Base-by-base conservation (phyloP, 2,329 filamentous ascomycete genomes). In the Tolypocladium endophyticum region DNA sequence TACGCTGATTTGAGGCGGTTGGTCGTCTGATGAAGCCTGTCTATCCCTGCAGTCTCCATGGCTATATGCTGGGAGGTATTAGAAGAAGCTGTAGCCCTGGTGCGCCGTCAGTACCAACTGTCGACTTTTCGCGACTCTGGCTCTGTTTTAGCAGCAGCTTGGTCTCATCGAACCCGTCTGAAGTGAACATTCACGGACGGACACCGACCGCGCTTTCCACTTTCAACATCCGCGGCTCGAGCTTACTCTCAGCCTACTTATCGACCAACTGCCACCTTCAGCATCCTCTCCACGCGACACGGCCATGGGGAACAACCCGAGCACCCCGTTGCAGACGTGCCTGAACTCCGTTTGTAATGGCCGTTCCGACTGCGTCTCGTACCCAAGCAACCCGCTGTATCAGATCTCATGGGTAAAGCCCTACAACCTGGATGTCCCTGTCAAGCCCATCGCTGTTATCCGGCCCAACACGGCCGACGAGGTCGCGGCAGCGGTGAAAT, bases 401-500 rank as follows among this genome's bases (percentile, higher is more conserved):
- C 74, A 81, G 65, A 47, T 71, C 2, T 64, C 67, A 9, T 84
- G 81, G 81, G 80, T 79, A 41, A 77, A 76, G 64, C 73, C 77
- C 1, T 84, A 80, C 70, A 84, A 84, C 61, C 75, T 83, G 59
- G 79, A 79, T 43, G 68, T 79, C 23, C 67, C 71, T 2, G 75
- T 82, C 30, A 77, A 71, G 7, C 85, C 85, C 0, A 71, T 76
- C 11, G 83, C 82, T 14, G 81, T 87, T 23, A 77, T 85, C 3
- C 74, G 82, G 9, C 85, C 85, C 0, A 70, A 73, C 6, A 81
- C 73, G 0, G 73, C 77, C 14, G 69, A 79, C 28, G 81, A 87
- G 59, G 79, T 87, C 2, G 77, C 83, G 1, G 78, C 72, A 25
- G 80, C 83, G 18, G 77, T 88, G 45, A 78, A 80, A 57, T 87